Conservation (phyloP, 352 stramenopile species). For the Phytopythium mirpurense region DNA sequence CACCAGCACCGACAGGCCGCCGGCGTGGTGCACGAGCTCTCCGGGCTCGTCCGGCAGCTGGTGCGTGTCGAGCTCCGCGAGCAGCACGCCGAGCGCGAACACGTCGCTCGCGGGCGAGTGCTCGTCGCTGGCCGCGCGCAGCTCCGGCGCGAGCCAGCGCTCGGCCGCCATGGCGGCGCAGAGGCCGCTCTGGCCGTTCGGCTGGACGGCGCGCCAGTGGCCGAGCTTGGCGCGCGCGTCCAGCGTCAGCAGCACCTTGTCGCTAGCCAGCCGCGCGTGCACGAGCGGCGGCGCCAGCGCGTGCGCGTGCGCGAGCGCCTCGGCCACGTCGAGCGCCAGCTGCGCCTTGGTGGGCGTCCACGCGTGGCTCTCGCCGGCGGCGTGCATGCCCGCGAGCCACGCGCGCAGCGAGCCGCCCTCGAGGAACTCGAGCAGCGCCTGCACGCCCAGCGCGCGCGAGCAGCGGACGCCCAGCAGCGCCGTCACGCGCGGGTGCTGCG, state of each 20-base stretch:
- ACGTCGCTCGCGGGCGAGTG: constrained; percentile 27
- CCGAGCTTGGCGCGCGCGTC: constrained; percentile 32
- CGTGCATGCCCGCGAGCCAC: constrained; percentile 18
- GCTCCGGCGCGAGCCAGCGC: constrained; percentile 28
- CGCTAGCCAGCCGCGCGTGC: constrained; percentile 37
- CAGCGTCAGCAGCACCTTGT: constrained; percentile 34
- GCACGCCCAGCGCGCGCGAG: constrained; percentile 35
- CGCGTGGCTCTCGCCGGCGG: constrained; percentile 12
- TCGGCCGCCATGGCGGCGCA: constrained; percentile 10
- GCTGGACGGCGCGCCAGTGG: constrained; percentile 24
- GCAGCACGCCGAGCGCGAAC: constrained; percentile 28
- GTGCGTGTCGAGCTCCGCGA: constrained; percentile 37
- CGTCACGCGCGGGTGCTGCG: constrained; percentile 44
- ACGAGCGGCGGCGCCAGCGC: constrained; percentile 34
- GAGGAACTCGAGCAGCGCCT: constrained; percentile 66
- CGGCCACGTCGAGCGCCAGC: constrained; percentile 37
- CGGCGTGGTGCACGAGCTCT: constrained; percentile 11
- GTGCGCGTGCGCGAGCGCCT: constrained; percentile 46
- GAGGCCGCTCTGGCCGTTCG: constrained; percentile 17
- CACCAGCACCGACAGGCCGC: constrained; percentile 25
- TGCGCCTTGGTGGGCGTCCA: constrained; percentile 24
- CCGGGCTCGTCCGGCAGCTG: constrained; percentile 21
- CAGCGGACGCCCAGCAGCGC: constrained; percentile 40
- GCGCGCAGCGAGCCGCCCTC: constrained; percentile 40
- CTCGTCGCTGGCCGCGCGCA: constrained; percentile 18